A percentile compares a stretch with the other conserved stretches of the same genome.
phyloP scores from a whole-genome alignment of 2,329 filamentous ascomycete species.

The Hymenoscyphus salicellus region DNA sequence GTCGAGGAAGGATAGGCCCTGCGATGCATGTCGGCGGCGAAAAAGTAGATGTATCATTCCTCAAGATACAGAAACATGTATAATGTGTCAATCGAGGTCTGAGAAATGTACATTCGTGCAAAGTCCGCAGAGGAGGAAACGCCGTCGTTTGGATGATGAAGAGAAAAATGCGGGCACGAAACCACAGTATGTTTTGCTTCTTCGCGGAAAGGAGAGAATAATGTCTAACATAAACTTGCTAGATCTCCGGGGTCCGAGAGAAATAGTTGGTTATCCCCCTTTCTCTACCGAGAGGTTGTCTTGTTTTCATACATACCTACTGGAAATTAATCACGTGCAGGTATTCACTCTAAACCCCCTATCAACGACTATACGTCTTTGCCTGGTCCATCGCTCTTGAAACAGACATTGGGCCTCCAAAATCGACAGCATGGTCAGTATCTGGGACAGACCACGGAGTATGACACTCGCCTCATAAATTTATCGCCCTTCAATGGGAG shows the following conservation, averaged over 20 bases:
- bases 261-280: slow-evolving; percentile 12
- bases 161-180: slow-evolving; percentile 25
- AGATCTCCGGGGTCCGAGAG: slow-evolving; percentile 27
- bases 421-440: slow-evolving; percentile 74
- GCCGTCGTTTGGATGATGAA: slow-evolving; percentile 65
- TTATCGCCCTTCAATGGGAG: slow-evolving; percentile 74
- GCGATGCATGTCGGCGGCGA: slow-evolving; percentile 50
- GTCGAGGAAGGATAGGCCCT: slow-evolving; percentile 61
- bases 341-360: slow-evolving; percentile 20
- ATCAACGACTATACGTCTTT: slow-evolving; percentile 54
- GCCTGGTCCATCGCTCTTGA: slow-evolving; percentile 60
- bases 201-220: neutral
- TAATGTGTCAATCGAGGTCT: slow-evolving; percentile 72
- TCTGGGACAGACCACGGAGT: slow-evolving; percentile 75
- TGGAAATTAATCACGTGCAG: slow-evolving; percentile 14
- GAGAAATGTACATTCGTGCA: slow-evolving; percentile 74
- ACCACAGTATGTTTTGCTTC: slow-evolving; percentile 21
- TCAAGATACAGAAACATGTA: slow-evolving; percentile 66
- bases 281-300: neutral
- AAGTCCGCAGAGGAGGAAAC: slow-evolving; percentile 72
- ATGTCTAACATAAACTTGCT: neutral
- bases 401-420: slow-evolving; percentile 70
- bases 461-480: slow-evolving; percentile 77
- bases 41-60: slow-evolving; percentile 64
- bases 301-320: neutral